Evolutionary conservation across 345 rosid species (phyloP), one percentile per base, ranked within the genome.

Genomic region (Luvunga scandens): DNA sequence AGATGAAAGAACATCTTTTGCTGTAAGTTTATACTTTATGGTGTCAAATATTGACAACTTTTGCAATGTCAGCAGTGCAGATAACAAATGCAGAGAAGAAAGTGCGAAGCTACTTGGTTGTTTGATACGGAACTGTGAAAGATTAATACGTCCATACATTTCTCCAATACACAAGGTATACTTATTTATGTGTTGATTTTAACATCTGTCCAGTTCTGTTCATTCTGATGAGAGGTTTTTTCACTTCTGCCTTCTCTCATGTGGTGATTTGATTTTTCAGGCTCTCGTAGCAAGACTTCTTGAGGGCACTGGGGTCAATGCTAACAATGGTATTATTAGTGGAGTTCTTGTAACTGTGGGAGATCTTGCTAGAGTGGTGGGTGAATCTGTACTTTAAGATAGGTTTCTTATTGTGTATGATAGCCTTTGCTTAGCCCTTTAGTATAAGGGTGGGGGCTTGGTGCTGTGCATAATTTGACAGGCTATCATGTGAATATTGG

Each of bases 301-400:
- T 75, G 99, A 94, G 72, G 96, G 98, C 72, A 83, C 95, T 79
- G 93, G 94, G 56, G 87, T 88, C 73, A 94, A 89, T 86, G 94
- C 97, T 66, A 94, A 96, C 82, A 91, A 86, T 84, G 95, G 97
- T 62, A 90, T 94, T 75, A 85, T 94, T 45, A 92, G 91, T 82
- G 99, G 98, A 86, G 98, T 96, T 83, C 99, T 94, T 78, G 88
- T 91, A 77, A 96, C 99, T 71, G 95, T 96, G 83, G 98, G 99
- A 77, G 99, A 96, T 88, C 98, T 96, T 89, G 98, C 97, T 75
- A 92, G 96, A 86, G 99, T 94, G 97, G 99, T 96, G 84, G 79
- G 97, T 90, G 28, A 66, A 81, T 70, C 77, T 77, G 27, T 30
- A 21, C 53, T 76, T 50, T 77, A 27, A 28, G 38, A 28, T 56